Conservation (phyloP, 306 rosid genomes). For the Sesbania bispinosa region DNA sequence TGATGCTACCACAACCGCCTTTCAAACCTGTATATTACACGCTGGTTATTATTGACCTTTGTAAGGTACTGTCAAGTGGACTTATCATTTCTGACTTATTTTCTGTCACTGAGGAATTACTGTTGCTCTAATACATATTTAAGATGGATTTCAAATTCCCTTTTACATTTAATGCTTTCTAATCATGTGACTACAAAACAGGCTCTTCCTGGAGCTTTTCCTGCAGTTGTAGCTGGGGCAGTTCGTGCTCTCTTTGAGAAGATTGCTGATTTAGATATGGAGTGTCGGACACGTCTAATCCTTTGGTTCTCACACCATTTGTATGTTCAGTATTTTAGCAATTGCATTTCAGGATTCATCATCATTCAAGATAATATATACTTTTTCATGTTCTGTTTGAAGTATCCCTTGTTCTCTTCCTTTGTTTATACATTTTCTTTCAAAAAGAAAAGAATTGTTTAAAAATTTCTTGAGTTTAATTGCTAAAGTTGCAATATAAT, state of each 20-base stretch:
- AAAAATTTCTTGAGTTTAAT: neutral
- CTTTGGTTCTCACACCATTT: conserved; percentile 99
- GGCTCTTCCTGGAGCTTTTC: conserved; percentile 99
- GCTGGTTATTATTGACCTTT: conserved; percentile 88
- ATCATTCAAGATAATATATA: neutral
- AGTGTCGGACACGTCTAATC: conserved; percentile 90
- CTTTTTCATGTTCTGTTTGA: conserved; percentile 5
- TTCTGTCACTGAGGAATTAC: conserved; percentile 4
- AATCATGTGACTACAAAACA: conserved; percentile 33
- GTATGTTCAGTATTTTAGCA: conserved; percentile 49
- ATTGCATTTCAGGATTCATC: neutral
- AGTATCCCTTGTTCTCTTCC: neutral
- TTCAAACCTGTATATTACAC: conserved; percentile 92
- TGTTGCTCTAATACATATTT: neutral
- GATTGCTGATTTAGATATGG: conserved; percentile 95
- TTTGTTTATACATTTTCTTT: neutral
- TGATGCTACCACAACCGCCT: conserved; percentile 95
- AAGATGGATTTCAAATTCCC: neutral
- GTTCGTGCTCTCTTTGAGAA: conserved; percentile 94
- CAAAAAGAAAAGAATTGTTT: neutral
- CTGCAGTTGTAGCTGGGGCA: conserved; percentile 96
- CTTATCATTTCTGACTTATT: conserved; percentile 16
- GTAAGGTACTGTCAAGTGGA: conserved; percentile 63
- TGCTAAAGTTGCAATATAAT: neutral
- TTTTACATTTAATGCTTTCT: conserved; percentile 20